Evolutionary conservation across 257 asterid genomes (phyloP).

Genomic region (Oldenlandia corymbosa): DNA sequence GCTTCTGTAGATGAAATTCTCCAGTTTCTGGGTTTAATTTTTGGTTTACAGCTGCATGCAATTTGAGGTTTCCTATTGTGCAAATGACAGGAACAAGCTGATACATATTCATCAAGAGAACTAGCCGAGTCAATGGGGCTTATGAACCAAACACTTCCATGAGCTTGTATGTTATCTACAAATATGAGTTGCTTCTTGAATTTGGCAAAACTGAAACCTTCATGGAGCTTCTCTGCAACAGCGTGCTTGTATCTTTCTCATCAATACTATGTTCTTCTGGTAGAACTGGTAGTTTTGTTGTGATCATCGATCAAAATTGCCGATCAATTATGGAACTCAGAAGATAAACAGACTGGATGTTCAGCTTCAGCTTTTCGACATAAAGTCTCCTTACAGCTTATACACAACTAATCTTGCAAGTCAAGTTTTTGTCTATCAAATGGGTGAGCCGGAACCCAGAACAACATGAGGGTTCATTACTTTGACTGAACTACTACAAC

Average conservation of each 20-base stretch:
- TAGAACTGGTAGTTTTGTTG: not conserved
- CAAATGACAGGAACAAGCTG: constrained; percentile 88
- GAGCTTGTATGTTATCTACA: constrained; percentile 23
- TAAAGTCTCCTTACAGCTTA: not conserved
- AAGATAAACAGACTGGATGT: not conserved
- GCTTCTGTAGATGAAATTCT: not conserved
- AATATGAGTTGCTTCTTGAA: constrained; percentile 16
- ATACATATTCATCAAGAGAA: constrained; percentile 63
- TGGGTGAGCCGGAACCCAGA: constrained; percentile 1
- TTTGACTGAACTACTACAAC: constrained; percentile 12
- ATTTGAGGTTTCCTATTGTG: constrained; percentile 14
- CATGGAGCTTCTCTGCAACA: constrained; percentile 1
- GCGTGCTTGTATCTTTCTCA: not conserved
- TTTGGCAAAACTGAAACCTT: not conserved
- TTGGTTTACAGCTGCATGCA: not conserved
- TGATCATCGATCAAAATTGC: not conserved
- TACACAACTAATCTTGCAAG: not conserved
- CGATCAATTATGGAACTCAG: not conserved
- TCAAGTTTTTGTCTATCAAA: not conserved
- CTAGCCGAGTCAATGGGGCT: constrained; percentile 88
- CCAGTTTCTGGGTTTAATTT: not conserved
- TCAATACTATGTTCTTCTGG: constrained; percentile 1
- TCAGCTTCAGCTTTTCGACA: not conserved
- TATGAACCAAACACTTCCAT: constrained; percentile 61
- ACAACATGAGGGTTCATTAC: not conserved